phyloP scores from a whole-genome alignment of 331 rosid genomes.

The Malus hybrid region DNA sequence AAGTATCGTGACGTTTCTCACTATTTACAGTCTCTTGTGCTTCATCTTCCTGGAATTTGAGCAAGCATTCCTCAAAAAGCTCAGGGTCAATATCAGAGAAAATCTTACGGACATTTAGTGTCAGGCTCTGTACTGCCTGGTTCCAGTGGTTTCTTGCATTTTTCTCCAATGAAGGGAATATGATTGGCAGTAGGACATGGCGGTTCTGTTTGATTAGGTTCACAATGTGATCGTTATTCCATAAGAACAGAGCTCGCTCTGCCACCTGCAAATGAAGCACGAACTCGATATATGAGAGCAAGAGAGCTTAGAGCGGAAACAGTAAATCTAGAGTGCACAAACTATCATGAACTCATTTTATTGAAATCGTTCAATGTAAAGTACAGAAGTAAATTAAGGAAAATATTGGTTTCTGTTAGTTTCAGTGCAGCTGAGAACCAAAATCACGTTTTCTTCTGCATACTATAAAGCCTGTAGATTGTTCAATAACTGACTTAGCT shows the following conservation, averaged over 20 bases:
- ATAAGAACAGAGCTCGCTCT: constrained; percentile 88
- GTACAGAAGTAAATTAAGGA: too few species aligned
- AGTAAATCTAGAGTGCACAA: neutral
- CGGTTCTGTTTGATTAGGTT: constrained; percentile 77
- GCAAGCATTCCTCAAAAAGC: constrained; percentile 73
- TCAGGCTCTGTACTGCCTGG: constrained; percentile 89
- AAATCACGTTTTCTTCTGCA: neutral
- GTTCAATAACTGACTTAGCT: neutral
- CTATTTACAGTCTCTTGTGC: constrained; percentile 42
- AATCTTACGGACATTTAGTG: constrained; percentile 76
- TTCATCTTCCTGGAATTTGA: constrained; percentile 66
- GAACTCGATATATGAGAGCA: neutral
- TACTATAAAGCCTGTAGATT: neutral
- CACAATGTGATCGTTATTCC: constrained; percentile 88
- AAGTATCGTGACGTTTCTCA: constrained; percentile 49
- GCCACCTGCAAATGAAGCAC: constrained; percentile 64
- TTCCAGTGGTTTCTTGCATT: constrained; percentile 84
- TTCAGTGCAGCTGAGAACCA: neutral
- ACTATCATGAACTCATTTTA: too few species aligned
- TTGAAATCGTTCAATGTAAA: too few species aligned
- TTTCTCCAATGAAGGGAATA: constrained; percentile 78
- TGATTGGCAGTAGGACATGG: constrained; percentile 66
- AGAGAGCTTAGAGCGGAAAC: neutral
- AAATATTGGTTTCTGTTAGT: neutral
- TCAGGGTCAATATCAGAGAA: constrained; percentile 66